Percentiles rank a stretch among this genome's conserved stretches.
phyloP scores from a whole-genome alignment of 371 early-diverging fungal genomes.

The Mucor plumbeus region DNA sequence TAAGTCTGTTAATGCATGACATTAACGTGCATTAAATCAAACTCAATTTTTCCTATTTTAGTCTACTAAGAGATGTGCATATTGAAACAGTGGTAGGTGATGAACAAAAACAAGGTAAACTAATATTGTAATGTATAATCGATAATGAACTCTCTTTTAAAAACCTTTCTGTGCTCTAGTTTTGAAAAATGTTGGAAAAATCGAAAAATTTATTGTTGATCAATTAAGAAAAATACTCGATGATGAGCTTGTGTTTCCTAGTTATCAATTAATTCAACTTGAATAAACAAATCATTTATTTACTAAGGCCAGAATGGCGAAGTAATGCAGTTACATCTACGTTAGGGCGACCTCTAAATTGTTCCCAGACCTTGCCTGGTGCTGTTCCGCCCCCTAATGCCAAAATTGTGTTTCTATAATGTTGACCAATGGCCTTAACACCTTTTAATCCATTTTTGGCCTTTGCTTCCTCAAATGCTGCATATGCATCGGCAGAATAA shows the following conservation, averaged over 20 bases:
- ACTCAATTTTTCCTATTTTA: slow-evolving; percentile 21
- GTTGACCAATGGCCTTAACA: slow-evolving; percentile 50
- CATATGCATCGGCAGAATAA: slow-evolving; percentile 73
- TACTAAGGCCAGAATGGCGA: slow-evolving; percentile 60
- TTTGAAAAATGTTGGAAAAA: slow-evolving; percentile 91
- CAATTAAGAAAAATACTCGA: slow-evolving; percentile 88
- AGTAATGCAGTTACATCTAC: slow-evolving; percentile 63
- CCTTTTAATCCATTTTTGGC: slow-evolving; percentile 37
- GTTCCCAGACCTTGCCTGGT: slow-evolving; percentile 64
- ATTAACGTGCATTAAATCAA: background rate
- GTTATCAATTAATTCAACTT: slow-evolving; percentile 62
- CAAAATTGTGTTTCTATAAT: slow-evolving; percentile 67
- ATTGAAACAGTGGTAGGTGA: slow-evolving; percentile 93
- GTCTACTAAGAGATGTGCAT: slow-evolving; percentile 74
- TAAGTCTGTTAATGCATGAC: background rate
- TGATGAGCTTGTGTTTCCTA: slow-evolving; percentile 90
- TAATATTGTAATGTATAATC: background rate
- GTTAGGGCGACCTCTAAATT: slow-evolving; percentile 61
- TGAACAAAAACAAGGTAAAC: slow-evolving; percentile 81
- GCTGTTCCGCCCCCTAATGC: slow-evolving; percentile 70
- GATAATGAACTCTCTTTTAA: background rate
- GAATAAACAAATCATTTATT: slow-evolving; percentile 20
- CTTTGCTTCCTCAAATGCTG: slow-evolving; percentile 64
- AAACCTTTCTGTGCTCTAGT: slow-evolving; percentile 44
- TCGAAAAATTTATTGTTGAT: slow-evolving; percentile 90